Evolutionary conservation across 139 green algal genomes (phyloP), one percentile per base, ranked within the genome.

Genomic region (Chlamydomonas eustigma): DNA sequence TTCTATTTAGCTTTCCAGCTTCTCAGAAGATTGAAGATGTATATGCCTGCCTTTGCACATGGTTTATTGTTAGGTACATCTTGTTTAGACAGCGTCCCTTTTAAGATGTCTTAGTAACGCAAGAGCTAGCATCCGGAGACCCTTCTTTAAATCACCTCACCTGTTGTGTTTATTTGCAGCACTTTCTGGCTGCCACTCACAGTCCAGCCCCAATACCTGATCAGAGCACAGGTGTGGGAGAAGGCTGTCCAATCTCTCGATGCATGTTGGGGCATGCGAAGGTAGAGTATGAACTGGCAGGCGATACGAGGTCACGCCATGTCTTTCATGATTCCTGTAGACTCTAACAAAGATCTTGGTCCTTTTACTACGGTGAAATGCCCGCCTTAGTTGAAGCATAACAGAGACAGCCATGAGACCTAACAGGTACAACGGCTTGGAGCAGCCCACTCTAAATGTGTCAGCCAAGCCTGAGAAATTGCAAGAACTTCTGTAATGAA

Each of bases 121-220:
- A 28, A 18, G 44, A 18, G 12, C 44, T 58, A 58, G 44, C 44
- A 58, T 28, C 44, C 44, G 12, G 44, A 12, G 28, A 69, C 58
- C 35, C 58, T 69, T n/a, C 58, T 32, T 30, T 8, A n/a, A 37
- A 8, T n/a, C 58, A 8, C 5, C 58, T 37, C 12, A 5, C 18
- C 18, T 69, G 58, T 5, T 44, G 65, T 39, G 24, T 34, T 72
- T 6, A 6, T 44, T 39, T 6, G 65, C 8, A 6, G 3, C 18
- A 18, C 8, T 44, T 31, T 72, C 65, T 39, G 65, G 65, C 65
- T 72, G 28, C 65, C 65, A 72, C 31, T 72, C 65, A 31, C 65
- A 72, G 65, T 72, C 65, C 3, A 72, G 65, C 33, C 65, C 65
- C 33, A 72, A 34, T 4, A 72, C 31, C 22, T 34, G 12, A 6